Base-by-base conservation (phyloP, 441 rosid genomes). In the Brassica balearica region DNA sequence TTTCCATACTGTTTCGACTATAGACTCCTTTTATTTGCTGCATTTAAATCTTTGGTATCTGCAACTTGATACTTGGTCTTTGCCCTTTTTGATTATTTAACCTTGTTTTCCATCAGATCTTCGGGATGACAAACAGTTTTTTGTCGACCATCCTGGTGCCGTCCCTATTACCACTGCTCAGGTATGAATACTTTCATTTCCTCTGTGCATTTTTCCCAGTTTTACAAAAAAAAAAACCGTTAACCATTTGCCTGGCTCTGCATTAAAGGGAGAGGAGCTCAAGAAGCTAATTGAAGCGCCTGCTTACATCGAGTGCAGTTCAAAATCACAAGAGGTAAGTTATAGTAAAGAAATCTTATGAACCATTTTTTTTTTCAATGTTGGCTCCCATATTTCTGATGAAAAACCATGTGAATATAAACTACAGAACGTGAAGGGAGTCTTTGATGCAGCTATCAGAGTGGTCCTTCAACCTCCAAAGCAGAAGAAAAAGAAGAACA, bases 391-490 rank as follows among this genome's bases (percentile, higher is more conserved):
- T 41, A 1, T 41, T 41, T 41, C 10, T 51, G 65, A 83, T 73
- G 43, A 34, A 41, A 20, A 62, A 19, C 82, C 66, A 63, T 65
- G 63, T 48, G 27, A 73, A 56, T 4, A 5, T 59, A 22, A 46
- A 69, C 59, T 64, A 82, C 92, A 91, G 96, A 91, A 91, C 62
- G 92, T 91, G 82, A 91, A 91, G 80, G 95, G 77, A 34, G 95
- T 89, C 27, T 91, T 91, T 38, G 95, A 91, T 81, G 92, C 90
- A 67, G 95, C 93, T 48, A 91, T 91, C 73, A 86, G 82, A 82
- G 95, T 91, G 4, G 93, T 91, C 17, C 93, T 91, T 75, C 95
- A 91, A 83, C 95, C 95, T 20, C 95, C 95, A 20, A 91, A 91
- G 81, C 77, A 68, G 81, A 86, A 88, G 88, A 91, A 88, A 84